Base-by-base conservation (phyloP, 805 yeast species). In the Saccharomycopsis javanensis region DNA sequence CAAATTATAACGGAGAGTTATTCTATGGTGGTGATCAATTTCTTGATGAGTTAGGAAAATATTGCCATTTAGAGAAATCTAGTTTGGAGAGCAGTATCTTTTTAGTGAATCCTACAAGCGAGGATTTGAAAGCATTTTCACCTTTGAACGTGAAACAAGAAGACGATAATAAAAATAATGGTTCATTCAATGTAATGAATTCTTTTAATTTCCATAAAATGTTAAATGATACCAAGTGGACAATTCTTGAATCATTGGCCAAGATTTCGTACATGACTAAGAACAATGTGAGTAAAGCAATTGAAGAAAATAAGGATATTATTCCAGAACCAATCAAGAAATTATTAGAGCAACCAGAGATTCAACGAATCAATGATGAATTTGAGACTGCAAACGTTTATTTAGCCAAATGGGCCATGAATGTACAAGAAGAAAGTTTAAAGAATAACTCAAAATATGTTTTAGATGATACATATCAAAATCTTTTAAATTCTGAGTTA, bases 1-100 rank as follows among this genome's bases (percentile, higher is more conserved):
- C 79, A 15, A 62, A 61, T 7, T 74, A 74, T 38, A 69, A 72
- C 1, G 74, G 74, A 27, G 77, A 75, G 35, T 67, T 88, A 42
- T 86, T 83, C 63, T 94, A 98, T 97, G 99, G 99, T 20, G 99
- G 97, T 1, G 80, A 78, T 48, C 86, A 87, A 63, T 84, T 94
- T 58, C 69, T 88, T 58, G 72, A 75, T 50, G 77, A 75, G 13
- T 70, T 94, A 45, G 71, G 74, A 33, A 69, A 71, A 42, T 75
- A 78, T 61, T 81, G 86, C 33, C 82, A 80, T 57, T 69, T 89
- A 30, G 89, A 85, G 63, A 78, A 76, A 61, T 82, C 95, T 0
- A 76, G 85, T 0, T 69, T 87, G 28, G 97, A 89, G 62, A 81
- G 82, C 2, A 80, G 86, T 0, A 80, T 90, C 42, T 78, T 79